phyloP scores from a whole-genome alignment of 306 rosid species.

The Malus fusca region DNA sequence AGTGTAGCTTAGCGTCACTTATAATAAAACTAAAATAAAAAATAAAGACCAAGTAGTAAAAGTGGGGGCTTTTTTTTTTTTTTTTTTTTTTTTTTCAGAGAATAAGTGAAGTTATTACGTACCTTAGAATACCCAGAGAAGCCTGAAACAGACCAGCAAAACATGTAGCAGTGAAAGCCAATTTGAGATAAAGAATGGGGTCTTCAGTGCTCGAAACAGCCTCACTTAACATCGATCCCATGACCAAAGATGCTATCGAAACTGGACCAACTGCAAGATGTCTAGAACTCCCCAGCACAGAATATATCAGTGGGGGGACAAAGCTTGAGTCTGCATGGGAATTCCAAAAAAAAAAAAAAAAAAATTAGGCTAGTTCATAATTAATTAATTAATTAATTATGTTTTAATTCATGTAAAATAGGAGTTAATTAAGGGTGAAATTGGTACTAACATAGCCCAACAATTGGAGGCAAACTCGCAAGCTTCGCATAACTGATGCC shows the following conservation, averaged over 20 bases:
- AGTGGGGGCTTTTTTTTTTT: neutral
- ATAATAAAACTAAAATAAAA: neutral
- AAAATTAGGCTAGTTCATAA: neutral
- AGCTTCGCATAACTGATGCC: slow-evolving; percentile 98
- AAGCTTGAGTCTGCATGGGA: slow-evolving; percentile 86
- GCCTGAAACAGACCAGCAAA: slow-evolving; percentile 89
- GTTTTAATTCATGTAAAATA: neutral
- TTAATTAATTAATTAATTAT: neutral
- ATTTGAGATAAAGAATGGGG: slow-evolving; percentile 71
- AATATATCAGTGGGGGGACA: slow-evolving; percentile 87
- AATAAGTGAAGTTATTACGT: neutral
- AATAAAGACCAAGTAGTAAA: neutral
- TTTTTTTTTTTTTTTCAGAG: too few species aligned
- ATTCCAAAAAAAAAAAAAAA: neutral
- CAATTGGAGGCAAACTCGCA: slow-evolving; percentile 91
- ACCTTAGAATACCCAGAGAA: slow-evolving; percentile 79
- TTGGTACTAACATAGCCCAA: slow-evolving; percentile 75
- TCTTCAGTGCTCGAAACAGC: slow-evolving; percentile 49
- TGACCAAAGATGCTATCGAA: slow-evolving; percentile 89
- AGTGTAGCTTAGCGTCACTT: neutral
- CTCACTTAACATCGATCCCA: slow-evolving; percentile 95
- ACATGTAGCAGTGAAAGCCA: slow-evolving; percentile 92
- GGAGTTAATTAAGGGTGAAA: neutral
- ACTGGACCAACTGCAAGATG: slow-evolving; percentile 97
- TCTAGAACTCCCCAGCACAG: slow-evolving; percentile 83